Conservation (phyloP, 2,329 filamentous ascomycete species). For the Monilinia laxa region DNA sequence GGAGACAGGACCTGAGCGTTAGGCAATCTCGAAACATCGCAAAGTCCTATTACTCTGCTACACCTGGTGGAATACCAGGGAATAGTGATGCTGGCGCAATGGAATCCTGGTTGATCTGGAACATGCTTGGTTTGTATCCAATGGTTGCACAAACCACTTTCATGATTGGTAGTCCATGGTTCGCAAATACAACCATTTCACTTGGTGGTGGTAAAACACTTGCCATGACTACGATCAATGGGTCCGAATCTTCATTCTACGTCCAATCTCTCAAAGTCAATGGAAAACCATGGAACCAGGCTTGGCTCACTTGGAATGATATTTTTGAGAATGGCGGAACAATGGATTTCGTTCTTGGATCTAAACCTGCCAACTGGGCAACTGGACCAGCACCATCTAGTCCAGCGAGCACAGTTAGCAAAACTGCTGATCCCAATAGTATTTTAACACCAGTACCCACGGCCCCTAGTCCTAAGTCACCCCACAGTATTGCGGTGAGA, state of each 20-base stretch:
- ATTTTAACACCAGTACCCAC: constrained; percentile 19
- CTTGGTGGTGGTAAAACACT: constrained; percentile 56
- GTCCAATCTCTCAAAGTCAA: constrained; percentile 68
- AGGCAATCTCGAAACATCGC: constrained; percentile 58
- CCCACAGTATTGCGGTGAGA: not conserved
- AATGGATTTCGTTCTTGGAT: constrained; percentile 63
- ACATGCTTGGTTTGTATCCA: constrained; percentile 67
- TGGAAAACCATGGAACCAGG: constrained; percentile 59
- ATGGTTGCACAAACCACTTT: constrained; percentile 68
- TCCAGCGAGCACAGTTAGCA: constrained; percentile 45
- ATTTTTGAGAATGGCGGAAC: constrained; percentile 63
- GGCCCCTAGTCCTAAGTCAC: not conserved
- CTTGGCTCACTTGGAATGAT: constrained; percentile 66
- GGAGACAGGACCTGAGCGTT: constrained; percentile 61
- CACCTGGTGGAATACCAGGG: constrained; percentile 59
- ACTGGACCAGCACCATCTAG: constrained; percentile 61
- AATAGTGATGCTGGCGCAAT: constrained; percentile 72
- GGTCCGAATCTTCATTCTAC: constrained; percentile 52
- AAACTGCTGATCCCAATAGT: constrained; percentile 11
- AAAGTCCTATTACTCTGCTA: constrained; percentile 57
- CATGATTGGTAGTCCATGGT: constrained; percentile 64
- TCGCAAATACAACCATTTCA: constrained; percentile 57
- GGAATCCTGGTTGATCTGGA: constrained; percentile 69
- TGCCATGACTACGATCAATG: constrained; percentile 51
- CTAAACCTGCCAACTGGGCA: constrained; percentile 53